These are phyloP conservation scores for Hyphodiscus hymeniophilus DNA, from an alignment of 495 filamentous ascomycete species.

Conservation along the genomic window DNA sequence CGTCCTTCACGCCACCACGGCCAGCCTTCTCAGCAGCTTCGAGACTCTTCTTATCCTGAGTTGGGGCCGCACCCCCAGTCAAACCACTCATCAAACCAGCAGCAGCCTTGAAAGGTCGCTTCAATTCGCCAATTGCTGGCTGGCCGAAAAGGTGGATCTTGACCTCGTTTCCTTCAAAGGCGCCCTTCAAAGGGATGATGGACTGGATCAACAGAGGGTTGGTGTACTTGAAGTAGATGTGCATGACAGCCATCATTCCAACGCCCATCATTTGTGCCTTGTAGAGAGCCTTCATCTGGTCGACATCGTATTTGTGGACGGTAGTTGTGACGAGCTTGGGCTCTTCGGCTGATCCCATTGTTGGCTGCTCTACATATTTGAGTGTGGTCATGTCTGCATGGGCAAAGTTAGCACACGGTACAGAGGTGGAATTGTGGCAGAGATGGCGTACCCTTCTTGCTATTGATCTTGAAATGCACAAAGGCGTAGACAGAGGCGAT, in stretches of 20 bases:
- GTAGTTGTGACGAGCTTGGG: conserved; percentile 94
- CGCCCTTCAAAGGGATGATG: conserved; percentile 94
- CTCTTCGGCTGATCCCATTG: conserved; percentile 86
- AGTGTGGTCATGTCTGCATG: conserved; percentile 84
- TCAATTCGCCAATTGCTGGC: conserved; percentile 84
- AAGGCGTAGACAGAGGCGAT: conserved; percentile 79
- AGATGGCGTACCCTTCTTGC: conserved; percentile 75
- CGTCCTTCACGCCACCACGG: conserved; percentile 83
- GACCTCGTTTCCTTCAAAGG: conserved; percentile 85
- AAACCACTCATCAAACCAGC: conserved; percentile 71
- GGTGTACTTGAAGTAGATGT: conserved; percentile 97
- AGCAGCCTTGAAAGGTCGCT: conserved; percentile 86
- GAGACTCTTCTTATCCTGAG: conserved; percentile 95
- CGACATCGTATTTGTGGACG: conserved; percentile 82
- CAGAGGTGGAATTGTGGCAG: neutral
- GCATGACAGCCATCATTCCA: conserved; percentile 97
- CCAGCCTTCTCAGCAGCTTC: conserved; percentile 80
- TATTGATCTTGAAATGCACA: conserved; percentile 71
- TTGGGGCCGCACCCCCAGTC: conserved; percentile 56
- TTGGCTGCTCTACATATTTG: conserved; percentile 94
- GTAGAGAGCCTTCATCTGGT: conserved; percentile 72
- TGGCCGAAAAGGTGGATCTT: conserved; percentile 92
- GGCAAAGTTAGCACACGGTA: conserved; percentile 8
- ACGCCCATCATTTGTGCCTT: conserved; percentile 90
- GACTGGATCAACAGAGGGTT: conserved; percentile 98